phyloP scores from a whole-genome alignment of 116 monocot genomes.

The Posidonia oceanica region DNA sequence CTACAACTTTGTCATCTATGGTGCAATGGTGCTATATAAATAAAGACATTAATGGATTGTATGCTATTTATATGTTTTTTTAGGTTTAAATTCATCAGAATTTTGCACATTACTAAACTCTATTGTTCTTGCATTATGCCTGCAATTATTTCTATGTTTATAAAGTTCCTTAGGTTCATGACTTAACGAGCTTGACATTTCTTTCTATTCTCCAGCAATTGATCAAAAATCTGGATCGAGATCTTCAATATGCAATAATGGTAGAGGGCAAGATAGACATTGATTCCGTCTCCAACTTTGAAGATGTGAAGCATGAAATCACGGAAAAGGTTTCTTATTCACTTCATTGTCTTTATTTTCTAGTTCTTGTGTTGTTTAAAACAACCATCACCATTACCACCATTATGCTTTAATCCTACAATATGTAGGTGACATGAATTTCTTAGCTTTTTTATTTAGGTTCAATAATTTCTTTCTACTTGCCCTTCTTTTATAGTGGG shows the following conservation, averaged over 20 bases:
- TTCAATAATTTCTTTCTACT: no score
- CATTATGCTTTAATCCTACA: no score
- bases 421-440: no score
- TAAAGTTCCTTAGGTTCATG: no score
- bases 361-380: neutral
- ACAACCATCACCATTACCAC: no score
- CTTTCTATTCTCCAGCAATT: constrained; percentile 46
- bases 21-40: no score
- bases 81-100: no score
- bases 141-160: neutral
- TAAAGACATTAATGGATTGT: no score
- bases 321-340: constrained; percentile 49
- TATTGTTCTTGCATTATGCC: neutral
- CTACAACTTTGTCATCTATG: no score
- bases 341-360: constrained; percentile 8
- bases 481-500: no score
- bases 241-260: constrained; percentile 85
- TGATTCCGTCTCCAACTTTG: constrained; percentile 70
- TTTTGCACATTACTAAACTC: no score
- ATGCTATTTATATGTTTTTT: no score
- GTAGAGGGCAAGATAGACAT: constrained; percentile 89
- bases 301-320: constrained; percentile 88
- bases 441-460: neutral
- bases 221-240: constrained; percentile 91
- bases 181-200: neutral